Conservation (phyloP, 2,329 filamentous ascomycete species). For the Fonsecaea multimorphosa region DNA sequence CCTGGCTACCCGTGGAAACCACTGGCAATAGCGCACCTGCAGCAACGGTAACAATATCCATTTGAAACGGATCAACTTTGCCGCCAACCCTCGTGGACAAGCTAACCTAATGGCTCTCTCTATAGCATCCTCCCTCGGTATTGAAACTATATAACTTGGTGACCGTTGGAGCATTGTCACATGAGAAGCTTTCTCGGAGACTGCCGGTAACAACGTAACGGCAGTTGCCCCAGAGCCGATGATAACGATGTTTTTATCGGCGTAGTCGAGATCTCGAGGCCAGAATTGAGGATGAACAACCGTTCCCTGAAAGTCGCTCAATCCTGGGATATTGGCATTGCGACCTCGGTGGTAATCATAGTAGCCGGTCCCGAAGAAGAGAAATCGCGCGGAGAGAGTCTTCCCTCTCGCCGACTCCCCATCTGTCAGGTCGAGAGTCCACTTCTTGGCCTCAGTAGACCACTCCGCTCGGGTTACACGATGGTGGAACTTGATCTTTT, state of each 20-base stretch:
- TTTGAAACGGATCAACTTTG: not conserved
- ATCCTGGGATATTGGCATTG: constrained; percentile 66
- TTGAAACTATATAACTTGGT: constrained; percentile 68
- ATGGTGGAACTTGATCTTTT: constrained; percentile 60
- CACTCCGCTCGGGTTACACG: constrained; percentile 59
- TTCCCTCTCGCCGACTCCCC: constrained; percentile 38
- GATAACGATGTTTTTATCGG: constrained; percentile 69
- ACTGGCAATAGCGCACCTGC: not conserved
- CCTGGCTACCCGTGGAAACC: not conserved
- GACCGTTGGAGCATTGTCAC: constrained; percentile 83
- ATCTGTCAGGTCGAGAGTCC: constrained; percentile 46
- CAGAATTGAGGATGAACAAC: constrained; percentile 76
- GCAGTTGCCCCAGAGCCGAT: constrained; percentile 81
- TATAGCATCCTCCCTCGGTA: not conserved
- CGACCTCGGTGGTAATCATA: constrained; percentile 73
- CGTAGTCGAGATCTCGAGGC: constrained; percentile 65
- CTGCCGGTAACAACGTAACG: constrained; percentile 73
- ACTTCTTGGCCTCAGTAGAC: constrained; percentile 60
- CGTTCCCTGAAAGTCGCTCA: constrained; percentile 68
- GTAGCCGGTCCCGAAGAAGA: constrained; percentile 70
- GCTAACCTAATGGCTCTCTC: not conserved
- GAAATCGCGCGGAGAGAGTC: constrained; percentile 53
- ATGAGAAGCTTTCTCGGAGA: constrained; percentile 67
- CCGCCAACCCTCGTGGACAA: not conserved
- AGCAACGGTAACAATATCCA: not conserved